Evolutionary conservation across 225 moss, liverwort and hornwort species (phyloP).

Genomic region (Anthoceros angustus): DNA sequence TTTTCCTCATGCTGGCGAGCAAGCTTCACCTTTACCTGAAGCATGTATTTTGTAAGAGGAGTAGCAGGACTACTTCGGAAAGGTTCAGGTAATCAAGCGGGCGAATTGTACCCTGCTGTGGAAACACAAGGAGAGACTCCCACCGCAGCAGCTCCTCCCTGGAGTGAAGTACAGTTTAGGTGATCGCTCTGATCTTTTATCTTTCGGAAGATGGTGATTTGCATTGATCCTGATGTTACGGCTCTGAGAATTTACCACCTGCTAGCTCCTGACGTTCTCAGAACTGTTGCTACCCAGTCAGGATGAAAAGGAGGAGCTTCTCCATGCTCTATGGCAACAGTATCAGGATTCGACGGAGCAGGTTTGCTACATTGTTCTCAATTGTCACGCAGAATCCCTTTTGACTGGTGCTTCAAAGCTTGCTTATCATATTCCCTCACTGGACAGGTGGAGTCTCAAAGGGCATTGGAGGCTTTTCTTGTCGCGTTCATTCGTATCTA

Average conservation of each 20-base stretch:
- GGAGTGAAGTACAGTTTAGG: conserved; percentile 16
- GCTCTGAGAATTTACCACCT: too few species aligned
- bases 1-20: not conserved
- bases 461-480: conserved; percentile 41
- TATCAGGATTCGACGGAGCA: conserved; percentile 51
- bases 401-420: not conserved
- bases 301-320: conserved; percentile 60
- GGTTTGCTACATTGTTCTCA: conserved; percentile 19
- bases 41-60: conserved; percentile 22
- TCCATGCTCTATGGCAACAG: conserved; percentile 55
- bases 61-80: conserved; percentile 18
- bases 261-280: not conserved
- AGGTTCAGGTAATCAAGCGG: conserved; percentile 9
- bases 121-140: conserved; percentile 8
- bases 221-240: not conserved
- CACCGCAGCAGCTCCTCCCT: conserved; percentile 5
- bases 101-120: conserved; percentile 4
- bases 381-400: not conserved
- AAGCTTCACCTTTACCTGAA: conserved; percentile 4
- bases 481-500: conserved; percentile 41
- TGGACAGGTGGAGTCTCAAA: conserved; percentile 59
- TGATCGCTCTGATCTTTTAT: not conserved
- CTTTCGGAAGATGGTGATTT: not conserved
- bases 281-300: conserved; percentile 18
- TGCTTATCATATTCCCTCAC: conserved; percentile 8